Conservation (phyloP, 768 basidiomycete species). For the Termitomyces sp. region DNA sequence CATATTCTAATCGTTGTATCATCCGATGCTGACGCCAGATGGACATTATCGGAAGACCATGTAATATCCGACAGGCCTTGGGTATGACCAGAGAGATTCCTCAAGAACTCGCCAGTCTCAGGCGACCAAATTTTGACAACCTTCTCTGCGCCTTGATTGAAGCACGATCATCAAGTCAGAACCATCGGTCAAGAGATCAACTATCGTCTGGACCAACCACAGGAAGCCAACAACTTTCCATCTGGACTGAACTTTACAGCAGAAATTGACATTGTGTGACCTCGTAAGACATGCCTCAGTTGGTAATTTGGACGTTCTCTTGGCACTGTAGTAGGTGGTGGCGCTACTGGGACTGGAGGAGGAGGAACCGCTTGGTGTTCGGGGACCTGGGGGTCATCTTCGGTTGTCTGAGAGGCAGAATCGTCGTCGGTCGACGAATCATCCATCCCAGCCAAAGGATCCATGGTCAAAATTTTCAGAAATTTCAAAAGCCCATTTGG, state of each 20-base stretch:
- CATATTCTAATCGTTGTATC: constrained; percentile 88
- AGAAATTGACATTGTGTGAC: constrained; percentile 82
- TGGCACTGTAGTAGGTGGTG: constrained; percentile 27
- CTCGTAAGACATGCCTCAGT: constrained; percentile 61
- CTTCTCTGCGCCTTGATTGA: constrained; percentile 62
- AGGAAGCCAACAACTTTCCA: constrained; percentile 82
- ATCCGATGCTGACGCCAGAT: constrained; percentile 90
- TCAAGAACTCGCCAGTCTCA: constrained; percentile 71
- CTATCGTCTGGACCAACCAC: constrained; percentile 51
- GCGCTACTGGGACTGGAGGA: constrained; percentile 31
- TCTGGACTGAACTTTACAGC: constrained; percentile 92
- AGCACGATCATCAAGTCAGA: constrained; percentile 12
- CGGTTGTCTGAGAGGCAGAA: constrained; percentile 78
- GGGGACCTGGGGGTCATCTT: constrained; percentile 79
- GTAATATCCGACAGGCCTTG: constrained; percentile 86
- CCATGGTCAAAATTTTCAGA: constrained; percentile 28
- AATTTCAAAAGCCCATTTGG: constrained; percentile 9
- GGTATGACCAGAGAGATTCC: constrained; percentile 72
- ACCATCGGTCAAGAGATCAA: constrained; percentile 7
- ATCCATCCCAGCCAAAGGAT: constrained; percentile 43
- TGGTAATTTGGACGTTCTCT: constrained; percentile 65
- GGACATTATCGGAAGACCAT: constrained; percentile 81
- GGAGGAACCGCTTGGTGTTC: constrained; percentile 40
- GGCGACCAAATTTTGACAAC: constrained; percentile 82
- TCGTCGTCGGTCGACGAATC: constrained; percentile 56